A percentile compares a stretch with the other conserved stretches of the same genome.
phyloP scores from a whole-genome alignment of 495 filamentous ascomycete genomes.

The Entonaema liquescens region DNA sequence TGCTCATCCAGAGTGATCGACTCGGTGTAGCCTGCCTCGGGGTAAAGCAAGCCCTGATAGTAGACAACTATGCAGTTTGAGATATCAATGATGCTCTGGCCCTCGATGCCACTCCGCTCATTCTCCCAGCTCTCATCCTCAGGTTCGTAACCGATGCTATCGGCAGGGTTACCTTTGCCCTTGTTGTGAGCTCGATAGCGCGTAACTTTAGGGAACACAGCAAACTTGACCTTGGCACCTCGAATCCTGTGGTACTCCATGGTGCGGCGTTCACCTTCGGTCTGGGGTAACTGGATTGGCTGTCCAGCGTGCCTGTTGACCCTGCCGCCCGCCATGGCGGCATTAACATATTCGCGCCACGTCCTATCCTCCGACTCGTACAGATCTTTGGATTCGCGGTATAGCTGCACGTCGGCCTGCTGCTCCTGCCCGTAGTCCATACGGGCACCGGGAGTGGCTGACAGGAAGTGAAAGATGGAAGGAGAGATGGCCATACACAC shows the following conservation, averaged over 20 bases:
- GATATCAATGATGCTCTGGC: conserved; percentile 43
- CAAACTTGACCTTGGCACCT: conserved; percentile 52
- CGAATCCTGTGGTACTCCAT: conserved; percentile 42
- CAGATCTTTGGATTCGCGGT: conserved; percentile 39
- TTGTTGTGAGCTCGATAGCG: conserved; percentile 44
- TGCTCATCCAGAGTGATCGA: conserved; percentile 30
- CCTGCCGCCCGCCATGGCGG: neutral
- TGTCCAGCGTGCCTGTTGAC: neutral
- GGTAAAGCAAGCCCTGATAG: conserved; percentile 46
- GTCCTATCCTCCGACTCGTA: conserved; percentile 29
- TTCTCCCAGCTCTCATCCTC: neutral
- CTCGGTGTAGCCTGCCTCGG: neutral
- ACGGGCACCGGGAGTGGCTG: conserved; percentile 49
- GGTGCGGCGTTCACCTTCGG: conserved; percentile 4
- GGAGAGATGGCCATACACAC: conserved; percentile 55
- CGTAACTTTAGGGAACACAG: conserved; percentile 50
- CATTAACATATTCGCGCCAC: conserved; percentile 12
- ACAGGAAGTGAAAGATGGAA: conserved; percentile 55
- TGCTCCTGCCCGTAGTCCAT: conserved; percentile 50
- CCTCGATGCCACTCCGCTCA: conserved; percentile 13
- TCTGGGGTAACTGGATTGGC: conserved; percentile 12
- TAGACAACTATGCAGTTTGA: conserved; percentile 47
- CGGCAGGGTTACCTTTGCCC: conserved; percentile 11
- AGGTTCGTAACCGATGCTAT: neutral
- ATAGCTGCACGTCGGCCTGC: conserved; percentile 48